Evolutionary conservation across 2,329 filamentous ascomycete genomes (phyloP).

Genomic region (Parastagonospora avenae): DNA sequence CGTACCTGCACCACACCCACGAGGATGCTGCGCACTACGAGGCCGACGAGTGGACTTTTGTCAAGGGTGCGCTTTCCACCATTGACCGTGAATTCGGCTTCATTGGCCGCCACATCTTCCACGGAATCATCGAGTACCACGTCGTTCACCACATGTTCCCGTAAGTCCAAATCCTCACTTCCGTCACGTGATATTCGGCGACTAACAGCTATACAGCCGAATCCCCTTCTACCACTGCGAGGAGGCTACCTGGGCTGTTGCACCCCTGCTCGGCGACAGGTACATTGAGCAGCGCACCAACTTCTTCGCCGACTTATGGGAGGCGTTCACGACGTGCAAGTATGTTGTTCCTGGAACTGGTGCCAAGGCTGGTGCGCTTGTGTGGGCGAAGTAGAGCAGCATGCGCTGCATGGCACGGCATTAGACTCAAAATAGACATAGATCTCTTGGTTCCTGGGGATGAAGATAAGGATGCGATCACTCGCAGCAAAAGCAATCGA

Average conservation of each 20-base stretch:
- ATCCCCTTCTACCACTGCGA: conserved; percentile 36
- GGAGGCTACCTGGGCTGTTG: conserved; percentile 32
- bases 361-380: conserved; percentile 16
- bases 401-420: not conserved
- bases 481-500: too few species aligned
- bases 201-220: conserved; percentile 20
- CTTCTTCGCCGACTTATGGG: conserved; percentile 29
- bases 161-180: conserved; percentile 19
- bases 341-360: conserved; percentile 25
- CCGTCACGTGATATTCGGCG: not conserved
- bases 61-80: conserved; percentile 66
- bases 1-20: conserved; percentile 76
- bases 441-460: not conserved
- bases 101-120: conserved; percentile 68
- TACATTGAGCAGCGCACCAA: conserved; percentile 28
- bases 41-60: conserved; percentile 64
- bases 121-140: conserved; percentile 68
- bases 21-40: conserved; percentile 62
- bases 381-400: conserved; percentile 39
- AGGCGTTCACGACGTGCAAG: conserved; percentile 28
- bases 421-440: not conserved
- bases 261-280: conserved; percentile 26
- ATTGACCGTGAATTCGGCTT: conserved; percentile 70
- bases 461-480: too few species aligned
- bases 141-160: conserved; percentile 68